Evolutionary conservation across 2,329 filamentous ascomycete genomes (phyloP).

Genomic region (Exophiala sideris): DNA sequence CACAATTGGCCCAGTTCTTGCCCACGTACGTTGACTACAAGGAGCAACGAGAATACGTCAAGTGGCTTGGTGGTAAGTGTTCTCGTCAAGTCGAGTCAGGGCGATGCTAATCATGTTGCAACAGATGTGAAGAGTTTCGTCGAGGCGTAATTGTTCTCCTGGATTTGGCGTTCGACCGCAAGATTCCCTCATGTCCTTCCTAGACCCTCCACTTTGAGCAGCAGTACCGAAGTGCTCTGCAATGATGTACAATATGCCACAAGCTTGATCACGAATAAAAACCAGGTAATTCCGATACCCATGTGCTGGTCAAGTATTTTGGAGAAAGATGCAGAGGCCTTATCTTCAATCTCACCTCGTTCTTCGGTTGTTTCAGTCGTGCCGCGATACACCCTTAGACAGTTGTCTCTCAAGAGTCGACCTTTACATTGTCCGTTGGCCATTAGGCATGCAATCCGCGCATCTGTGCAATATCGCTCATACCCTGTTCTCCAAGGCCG

Average conservation of each 20-base stretch:
- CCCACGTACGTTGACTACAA: conserved; percentile 97
- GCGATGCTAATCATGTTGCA: conserved; percentile 24
- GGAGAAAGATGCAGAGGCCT: too few relatives aligned
- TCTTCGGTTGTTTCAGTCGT: neutral
- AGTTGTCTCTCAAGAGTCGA: too few relatives aligned
- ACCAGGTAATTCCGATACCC: conserved; percentile 13
- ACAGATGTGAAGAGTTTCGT: conserved; percentile 79
- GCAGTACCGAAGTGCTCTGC: conserved; percentile 4
- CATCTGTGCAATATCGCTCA: too few relatives aligned
- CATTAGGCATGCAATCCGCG: too few relatives aligned
- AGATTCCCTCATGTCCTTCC: neutral
- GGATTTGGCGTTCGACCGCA: neutral
- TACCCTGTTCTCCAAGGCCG: too few relatives aligned
- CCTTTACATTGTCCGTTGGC: too few relatives aligned
- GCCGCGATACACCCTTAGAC: too few relatives aligned
- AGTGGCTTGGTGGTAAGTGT: conserved; percentile 71
- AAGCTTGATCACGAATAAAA: neutral
- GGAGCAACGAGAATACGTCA: conserved; percentile 95
- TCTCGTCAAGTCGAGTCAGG: conserved; percentile 7
- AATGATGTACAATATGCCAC: conserved; percentile 20
- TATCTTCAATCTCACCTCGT: neutral
- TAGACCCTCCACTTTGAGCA: conserved; percentile 21
- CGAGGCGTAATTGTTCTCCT: conserved; percentile 53
- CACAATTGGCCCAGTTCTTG: conserved; percentile 80
- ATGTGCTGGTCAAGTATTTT: too few relatives aligned